phyloP scores from a whole-genome alignment of 495 filamentous ascomycete species.

The Penicillium lividum region DNA sequence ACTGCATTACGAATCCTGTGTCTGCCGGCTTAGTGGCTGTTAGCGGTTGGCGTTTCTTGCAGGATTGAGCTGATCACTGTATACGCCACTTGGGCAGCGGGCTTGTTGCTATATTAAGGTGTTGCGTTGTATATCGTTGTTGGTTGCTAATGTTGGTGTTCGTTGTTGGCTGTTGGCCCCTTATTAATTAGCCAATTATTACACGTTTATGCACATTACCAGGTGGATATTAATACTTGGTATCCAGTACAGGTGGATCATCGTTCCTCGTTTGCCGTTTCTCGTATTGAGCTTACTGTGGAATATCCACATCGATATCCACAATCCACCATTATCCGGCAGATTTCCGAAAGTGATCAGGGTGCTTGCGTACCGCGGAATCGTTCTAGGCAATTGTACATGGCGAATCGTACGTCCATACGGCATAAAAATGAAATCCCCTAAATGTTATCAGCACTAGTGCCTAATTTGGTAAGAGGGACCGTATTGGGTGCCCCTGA shows the following conservation, averaged over 20 bases:
- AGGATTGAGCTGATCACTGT: background rate
- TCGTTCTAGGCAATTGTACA: background rate
- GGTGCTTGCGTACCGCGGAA: background rate
- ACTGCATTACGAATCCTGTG: slow-evolving; percentile 2
- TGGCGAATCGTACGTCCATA: background rate
- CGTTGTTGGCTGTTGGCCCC: too few relatives aligned
- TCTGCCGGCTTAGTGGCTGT: background rate
- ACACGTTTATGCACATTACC: background rate
- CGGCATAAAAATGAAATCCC: background rate
- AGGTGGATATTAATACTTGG: background rate
- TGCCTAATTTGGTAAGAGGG: background rate
- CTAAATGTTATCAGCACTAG: slow-evolving; percentile 2
- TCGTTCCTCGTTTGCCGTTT: background rate
- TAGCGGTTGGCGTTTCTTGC: background rate
- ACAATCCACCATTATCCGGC: background rate
- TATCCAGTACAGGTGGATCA: background rate
- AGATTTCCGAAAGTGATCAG: background rate
- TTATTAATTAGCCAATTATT: background rate
- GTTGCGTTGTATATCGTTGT: background rate
- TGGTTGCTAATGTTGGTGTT: background rate
- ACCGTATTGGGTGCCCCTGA: background rate
- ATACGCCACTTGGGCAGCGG: background rate
- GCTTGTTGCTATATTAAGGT: background rate
- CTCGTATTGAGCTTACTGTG: background rate
- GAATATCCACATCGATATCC: background rate